Evolutionary conservation across 2,329 filamentous ascomycete genomes (phyloP), one percentile per base, ranked within the genome.

Genomic region (Phialophora tarda): DNA sequence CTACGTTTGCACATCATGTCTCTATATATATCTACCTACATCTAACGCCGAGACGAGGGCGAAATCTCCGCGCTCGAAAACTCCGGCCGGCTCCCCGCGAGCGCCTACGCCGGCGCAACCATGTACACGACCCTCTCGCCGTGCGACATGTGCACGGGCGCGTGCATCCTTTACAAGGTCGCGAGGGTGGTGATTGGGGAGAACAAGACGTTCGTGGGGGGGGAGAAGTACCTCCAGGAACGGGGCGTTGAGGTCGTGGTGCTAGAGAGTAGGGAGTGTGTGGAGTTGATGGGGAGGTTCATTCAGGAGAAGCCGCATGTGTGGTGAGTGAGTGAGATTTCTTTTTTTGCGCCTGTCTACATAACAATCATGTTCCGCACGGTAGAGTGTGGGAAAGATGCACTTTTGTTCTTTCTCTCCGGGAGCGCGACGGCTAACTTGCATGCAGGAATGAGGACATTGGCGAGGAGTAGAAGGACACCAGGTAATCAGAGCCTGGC

Each of bases 101-200:
- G 85, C 1, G 84, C 85, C 5, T 93, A 92, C 77, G 83, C 84
- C 71, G 88, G 88, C 32, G 85, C 88, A 41, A 93, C 90, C n/a
- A 92, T 93, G 89, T 93, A 91, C 78, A 93, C 91, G 2, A 92
- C 90, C 0, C 81, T 93, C 6, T 91, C 89, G 2, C 91, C 90
- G 0, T 93, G 91, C 76, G 89, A 91, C 74, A 93, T 93, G 90
- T 93, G 89, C 77, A 92, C 90, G 3, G 90, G 91, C 8, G 89
- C 90, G 2, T 92, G 90, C 73, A 80, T 93, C 66, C 82, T 93
- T 66, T 93, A 92, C 82, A 89, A 89, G 73, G 85, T 93, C 65
- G 82, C 84, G 55, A 84, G 90, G 24, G 89, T 93, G 2, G 90
- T 93, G 32, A 86, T 93, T 71, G 91, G 89, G 56, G 91, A 93